Evolutionary conservation across 2,329 filamentous ascomycete species (phyloP).

Genomic region (Pseudogymnoascus sp.): DNA sequence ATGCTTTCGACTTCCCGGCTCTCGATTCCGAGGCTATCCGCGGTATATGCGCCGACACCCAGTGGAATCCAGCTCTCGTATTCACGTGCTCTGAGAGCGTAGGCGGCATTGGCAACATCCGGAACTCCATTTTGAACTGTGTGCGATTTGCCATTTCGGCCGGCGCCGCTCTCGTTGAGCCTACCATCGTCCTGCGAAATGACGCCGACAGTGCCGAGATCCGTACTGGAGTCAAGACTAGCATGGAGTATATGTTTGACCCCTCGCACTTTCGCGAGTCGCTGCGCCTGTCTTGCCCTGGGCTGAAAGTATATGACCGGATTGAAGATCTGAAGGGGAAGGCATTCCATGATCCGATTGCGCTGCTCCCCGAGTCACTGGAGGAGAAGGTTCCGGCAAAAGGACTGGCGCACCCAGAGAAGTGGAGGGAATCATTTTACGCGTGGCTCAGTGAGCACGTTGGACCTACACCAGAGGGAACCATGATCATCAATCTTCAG

Average conservation of each 20-base stretch:
- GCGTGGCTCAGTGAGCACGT: conserved; percentile 75
- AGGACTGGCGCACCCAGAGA: conserved; percentile 20
- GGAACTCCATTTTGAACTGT: conserved; percentile 36
- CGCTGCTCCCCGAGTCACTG: conserved; percentile 23
- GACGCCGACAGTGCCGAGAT: conserved; percentile 25
- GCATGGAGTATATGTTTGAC: conserved; percentile 25
- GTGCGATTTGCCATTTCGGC: conserved; percentile 34
- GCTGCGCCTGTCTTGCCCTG: conserved; percentile 23
- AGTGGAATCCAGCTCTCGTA: conserved; percentile 31
- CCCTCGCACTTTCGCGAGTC: conserved; percentile 21
- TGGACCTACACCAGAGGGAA: conserved; percentile 51
- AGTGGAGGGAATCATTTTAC: conserved; percentile 41
- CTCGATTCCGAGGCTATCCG: conserved; percentile 31
- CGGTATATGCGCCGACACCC: conserved; percentile 28
- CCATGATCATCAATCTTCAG: conserved; percentile 18
- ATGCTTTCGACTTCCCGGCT: conserved; percentile 32
- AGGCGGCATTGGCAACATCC: conserved; percentile 34
- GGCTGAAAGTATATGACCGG: conserved; percentile 20
- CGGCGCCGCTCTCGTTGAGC: conserved; percentile 32
- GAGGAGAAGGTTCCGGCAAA: conserved; percentile 15
- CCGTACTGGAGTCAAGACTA: conserved; percentile 13
- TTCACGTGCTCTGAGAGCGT: conserved; percentile 35
- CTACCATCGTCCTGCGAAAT: conserved; percentile 32
- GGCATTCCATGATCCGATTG: conserved; percentile 16
- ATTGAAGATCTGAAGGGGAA: conserved; percentile 16